Evolutionary conservation across 768 basidiomycete genomes (phyloP).

Genomic region (Suillus variegatus): DNA sequence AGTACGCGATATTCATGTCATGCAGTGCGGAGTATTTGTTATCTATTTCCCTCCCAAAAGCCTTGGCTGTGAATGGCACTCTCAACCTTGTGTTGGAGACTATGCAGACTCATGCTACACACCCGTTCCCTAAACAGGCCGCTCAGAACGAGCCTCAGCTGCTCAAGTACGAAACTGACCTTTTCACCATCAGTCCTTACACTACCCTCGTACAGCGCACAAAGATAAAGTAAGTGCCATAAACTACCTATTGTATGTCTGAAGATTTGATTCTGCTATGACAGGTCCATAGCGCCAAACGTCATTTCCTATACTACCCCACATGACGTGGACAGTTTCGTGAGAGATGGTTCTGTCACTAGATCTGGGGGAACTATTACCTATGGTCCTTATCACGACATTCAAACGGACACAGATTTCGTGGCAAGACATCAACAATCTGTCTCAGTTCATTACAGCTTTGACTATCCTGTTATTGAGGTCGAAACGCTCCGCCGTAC

Average conservation of each 20-base stretch:
- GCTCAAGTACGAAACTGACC: conserved; percentile 72
- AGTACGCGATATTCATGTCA: conserved; percentile 28
- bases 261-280: conserved; percentile 4
- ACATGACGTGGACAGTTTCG: conserved; percentile 57
- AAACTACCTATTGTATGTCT: conserved; percentile 4
- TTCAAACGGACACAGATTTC: conserved; percentile 69
- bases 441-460: conserved; percentile 76
- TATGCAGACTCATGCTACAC: conserved; percentile 75
- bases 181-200: conserved; percentile 87
- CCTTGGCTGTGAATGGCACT: conserved; percentile 59
- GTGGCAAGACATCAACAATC: conserved; percentile 61
- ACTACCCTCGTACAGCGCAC: conserved; percentile 78
- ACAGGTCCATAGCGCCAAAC: conserved; percentile 69
- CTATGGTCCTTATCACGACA: conserved; percentile 83
- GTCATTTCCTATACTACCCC: conserved; percentile 76
- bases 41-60: conserved; percentile 62
- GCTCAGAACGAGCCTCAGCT: conserved; percentile 77
- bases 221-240: conserved; percentile 71
- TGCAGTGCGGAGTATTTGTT: conserved; percentile 50
- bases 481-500: conserved; percentile 69
- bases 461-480: conserved; percentile 80
- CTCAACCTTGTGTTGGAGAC: conserved; percentile 79
- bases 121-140: conserved; percentile 73
- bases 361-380: conserved; percentile 82
- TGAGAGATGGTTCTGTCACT: conserved; percentile 58